Conservation (phyloP, 495 filamentous ascomycete species). For the Neurospora sp. region DNA sequence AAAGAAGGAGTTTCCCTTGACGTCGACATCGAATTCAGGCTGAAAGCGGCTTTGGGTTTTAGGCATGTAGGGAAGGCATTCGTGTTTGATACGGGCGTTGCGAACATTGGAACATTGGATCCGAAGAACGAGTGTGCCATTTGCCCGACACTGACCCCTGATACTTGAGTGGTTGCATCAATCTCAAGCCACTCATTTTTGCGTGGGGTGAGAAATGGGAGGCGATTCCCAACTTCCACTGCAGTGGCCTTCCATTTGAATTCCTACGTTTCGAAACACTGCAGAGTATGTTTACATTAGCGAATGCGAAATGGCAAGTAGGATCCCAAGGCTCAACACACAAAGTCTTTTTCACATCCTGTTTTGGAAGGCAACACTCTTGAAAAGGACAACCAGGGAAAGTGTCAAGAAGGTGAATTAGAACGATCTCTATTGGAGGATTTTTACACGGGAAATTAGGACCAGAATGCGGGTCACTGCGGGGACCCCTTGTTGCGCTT, state of each 20-base stretch:
- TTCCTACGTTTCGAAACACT: background rate
- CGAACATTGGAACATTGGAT: background rate
- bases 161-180: background rate
- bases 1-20: background rate
- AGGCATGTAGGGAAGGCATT: background rate
- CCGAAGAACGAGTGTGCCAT: background rate
- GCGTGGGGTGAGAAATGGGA: background rate
- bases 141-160: background rate
- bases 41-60: background rate
- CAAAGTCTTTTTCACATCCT: background rate
- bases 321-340: background rate
- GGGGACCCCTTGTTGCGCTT: constrained; percentile 8
- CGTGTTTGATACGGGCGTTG: background rate
- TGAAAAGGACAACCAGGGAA: background rate
- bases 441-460: constrained; percentile 7
- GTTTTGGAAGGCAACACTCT: background rate
- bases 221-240: background rate
- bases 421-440: constrained; percentile 10
- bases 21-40: background rate
- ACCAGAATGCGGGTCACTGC: constrained; percentile 13
- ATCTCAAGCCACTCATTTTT: background rate
- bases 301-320: background rate
- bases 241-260: background rate
- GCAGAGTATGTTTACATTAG: background rate
- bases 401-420: background rate